A percentile compares a stretch with the other conserved stretches of the same genome.
These are phyloP conservation scores for Monosporascus sp. DNA, from an alignment of 2,329 filamentous ascomycete species.

Conservation along the genomic window DNA sequence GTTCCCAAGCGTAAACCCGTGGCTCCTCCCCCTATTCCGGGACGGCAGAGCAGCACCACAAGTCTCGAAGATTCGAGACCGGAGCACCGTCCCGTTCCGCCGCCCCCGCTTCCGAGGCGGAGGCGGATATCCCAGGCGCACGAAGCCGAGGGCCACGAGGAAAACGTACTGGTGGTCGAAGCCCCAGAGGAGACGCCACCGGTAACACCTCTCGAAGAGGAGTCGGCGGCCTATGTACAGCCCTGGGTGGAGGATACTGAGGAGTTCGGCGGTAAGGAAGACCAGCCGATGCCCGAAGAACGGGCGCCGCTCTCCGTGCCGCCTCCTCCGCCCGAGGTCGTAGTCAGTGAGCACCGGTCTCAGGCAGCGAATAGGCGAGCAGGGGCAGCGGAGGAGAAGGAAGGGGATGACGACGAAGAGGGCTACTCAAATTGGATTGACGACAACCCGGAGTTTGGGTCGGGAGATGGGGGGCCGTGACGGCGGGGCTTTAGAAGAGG, in stretches of 20 bases:
- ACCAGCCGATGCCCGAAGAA: conserved; percentile 4
- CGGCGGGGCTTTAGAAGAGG: background rate
- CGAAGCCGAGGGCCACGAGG: conserved; percentile 16
- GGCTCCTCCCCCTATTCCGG: conserved; percentile 15
- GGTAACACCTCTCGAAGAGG: conserved; percentile 16
- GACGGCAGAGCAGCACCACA: conserved; percentile 16
- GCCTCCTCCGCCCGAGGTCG: background rate
- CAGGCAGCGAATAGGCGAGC: background rate
- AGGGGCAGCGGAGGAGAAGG: background rate
- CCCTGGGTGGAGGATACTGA: conserved; percentile 26
- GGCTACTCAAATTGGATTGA: conserved; percentile 28
- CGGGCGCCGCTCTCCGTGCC: conserved; percentile 5
- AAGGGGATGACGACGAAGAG: conserved; percentile 18
- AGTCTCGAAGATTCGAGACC: conserved; percentile 15
- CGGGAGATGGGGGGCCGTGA: conserved; percentile 1
- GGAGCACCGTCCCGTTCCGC: conserved; percentile 23
- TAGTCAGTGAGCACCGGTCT: background rate
- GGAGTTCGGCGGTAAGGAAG: conserved; percentile 13
- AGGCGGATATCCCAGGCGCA: conserved; percentile 25
- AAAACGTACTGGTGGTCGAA: conserved; percentile 26
- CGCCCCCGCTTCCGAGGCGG: conserved; percentile 24
- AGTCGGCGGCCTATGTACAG: conserved; percentile 14
- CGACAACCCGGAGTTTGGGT: conserved; percentile 17
- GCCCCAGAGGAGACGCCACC: conserved; percentile 27
- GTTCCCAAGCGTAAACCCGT: conserved; percentile 24